These are phyloP conservation scores for Vigna unguiculata DNA, from an alignment of 306 rosid species.

Conservation along the genomic window DNA sequence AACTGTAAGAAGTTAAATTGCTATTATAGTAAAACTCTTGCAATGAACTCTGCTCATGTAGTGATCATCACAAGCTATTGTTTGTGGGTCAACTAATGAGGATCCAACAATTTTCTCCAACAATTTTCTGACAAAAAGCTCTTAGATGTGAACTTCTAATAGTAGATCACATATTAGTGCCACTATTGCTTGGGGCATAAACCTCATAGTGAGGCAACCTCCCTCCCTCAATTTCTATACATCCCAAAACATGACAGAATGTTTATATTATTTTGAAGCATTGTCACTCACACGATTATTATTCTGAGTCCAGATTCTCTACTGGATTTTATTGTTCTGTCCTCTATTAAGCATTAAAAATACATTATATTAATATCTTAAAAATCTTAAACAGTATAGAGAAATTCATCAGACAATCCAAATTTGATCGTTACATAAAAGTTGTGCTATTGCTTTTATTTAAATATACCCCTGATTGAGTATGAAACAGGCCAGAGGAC, in stretches of 20 bases:
- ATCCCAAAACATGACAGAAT: background rate
- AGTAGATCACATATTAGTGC: background rate
- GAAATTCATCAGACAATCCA: too few relatives aligned
- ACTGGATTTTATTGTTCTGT: too few relatives aligned
- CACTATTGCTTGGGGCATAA: background rate
- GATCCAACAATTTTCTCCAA: constrained; percentile 6
- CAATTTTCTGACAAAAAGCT: background rate
- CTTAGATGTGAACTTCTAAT: background rate
- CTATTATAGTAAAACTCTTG: background rate
- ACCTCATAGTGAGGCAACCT: background rate
- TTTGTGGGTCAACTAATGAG: background rate
- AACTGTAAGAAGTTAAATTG: background rate
- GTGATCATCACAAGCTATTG: background rate
- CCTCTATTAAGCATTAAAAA: too few relatives aligned
- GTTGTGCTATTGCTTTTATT: background rate
- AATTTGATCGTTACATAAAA: background rate
- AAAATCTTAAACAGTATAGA: too few relatives aligned
- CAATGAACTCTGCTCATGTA: background rate
- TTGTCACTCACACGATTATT: constrained; percentile 26
- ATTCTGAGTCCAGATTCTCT: too few relatives aligned
- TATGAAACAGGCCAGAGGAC: constrained; percentile 78
- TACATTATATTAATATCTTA: too few relatives aligned
- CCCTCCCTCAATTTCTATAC: background rate
- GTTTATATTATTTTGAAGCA: background rate
- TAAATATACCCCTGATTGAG: constrained; percentile 32